phyloP scores from a whole-genome alignment of 2,329 filamentous ascomycete genomes.

The Monilinia laxa region DNA sequence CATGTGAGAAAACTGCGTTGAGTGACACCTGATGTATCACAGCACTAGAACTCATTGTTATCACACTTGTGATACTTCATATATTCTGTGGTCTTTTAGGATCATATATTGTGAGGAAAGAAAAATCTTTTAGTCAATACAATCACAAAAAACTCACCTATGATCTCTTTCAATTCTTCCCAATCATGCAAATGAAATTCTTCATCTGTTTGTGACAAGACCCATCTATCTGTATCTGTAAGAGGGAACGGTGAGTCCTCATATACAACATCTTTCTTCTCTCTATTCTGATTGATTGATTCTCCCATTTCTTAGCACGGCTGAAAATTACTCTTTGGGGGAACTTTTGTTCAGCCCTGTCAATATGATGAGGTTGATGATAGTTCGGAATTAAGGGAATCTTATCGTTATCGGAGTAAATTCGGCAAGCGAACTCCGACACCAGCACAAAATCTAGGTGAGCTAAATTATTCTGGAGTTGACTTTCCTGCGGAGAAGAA shows the following conservation, averaged over 20 bases:
- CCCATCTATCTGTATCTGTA: conserved; percentile 57
- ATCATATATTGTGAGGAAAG: background rate
- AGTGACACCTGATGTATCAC: background rate
- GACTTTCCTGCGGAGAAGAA: background rate
- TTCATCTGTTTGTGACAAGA: conserved; percentile 64
- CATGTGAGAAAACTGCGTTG: conserved; percentile 4
- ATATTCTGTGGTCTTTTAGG: background rate
- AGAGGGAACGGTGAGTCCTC: conserved; percentile 53
- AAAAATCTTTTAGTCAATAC: background rate
- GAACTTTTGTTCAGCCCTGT: conserved; percentile 22
- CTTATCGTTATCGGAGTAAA: conserved; percentile 22
- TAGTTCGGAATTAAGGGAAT: conserved; percentile 16
- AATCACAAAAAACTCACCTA: conserved; percentile 48
- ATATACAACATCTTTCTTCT: background rate
- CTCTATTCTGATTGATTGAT: conserved; percentile 6
- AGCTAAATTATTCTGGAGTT: conserved; percentile 1
- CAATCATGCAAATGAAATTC: conserved; percentile 71
- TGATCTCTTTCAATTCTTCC: conserved; percentile 68
- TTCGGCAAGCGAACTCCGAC: conserved; percentile 15
- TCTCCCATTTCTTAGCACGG: conserved; percentile 12
- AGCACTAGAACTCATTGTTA: background rate
- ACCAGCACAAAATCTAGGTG: background rate
- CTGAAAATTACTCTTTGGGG: conserved; percentile 21
- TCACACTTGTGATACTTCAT: conserved; percentile 15
- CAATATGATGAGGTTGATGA: conserved; percentile 8